Base-by-base conservation (phyloP, 257 asterid genomes). In the Forsythia suspensa region DNA sequence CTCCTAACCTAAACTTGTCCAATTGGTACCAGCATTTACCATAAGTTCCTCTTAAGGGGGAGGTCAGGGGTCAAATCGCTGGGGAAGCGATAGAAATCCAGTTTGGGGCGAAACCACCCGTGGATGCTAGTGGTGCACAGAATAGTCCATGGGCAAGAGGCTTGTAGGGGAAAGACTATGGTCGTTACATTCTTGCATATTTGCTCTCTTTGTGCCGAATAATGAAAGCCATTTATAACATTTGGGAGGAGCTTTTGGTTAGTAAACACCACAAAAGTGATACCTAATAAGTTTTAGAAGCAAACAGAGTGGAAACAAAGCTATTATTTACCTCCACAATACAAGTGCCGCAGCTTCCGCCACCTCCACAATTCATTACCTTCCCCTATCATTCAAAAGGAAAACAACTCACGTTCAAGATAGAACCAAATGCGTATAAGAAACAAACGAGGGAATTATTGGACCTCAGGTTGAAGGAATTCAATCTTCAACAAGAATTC, bases 281-380 rank as follows among this genome's bases (percentile, higher is more conserved):
- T 12, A 6, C 7, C 70, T 29, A 39, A 1, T 63, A 63, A 24
- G 75, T 48, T 67, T 77, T 79, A 48, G 15, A 71, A 42, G 29
- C 15, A 9, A 21, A 65, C 65, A 66, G 57, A 70, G 48, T 21
- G 21, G 68, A 67, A 16, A 43, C 0, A 4, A 43, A 75, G 76
- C 41, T 52, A 7, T 2, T 2, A 15, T 36, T 66, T 87, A 94
- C 97, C 97, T 92, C 97, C 46, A 92, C 97, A 70, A 92, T 94
- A 84, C 97, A 94, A 70, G 98, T 94, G 76, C 98, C 97, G 68
- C 98, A 94, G 70, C 93, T 92, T 52, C 98, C 98, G 67, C 93
- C 93, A 24, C 96, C 97, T 66, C 95, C 97, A 71, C 97, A 92
- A 15, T 92, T 92, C 97, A 92, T 91, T 78, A 92, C 77, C 74